Base-by-base conservation (phyloP, 2,329 filamentous ascomycete genomes). In the Thelonectria olida region DNA sequence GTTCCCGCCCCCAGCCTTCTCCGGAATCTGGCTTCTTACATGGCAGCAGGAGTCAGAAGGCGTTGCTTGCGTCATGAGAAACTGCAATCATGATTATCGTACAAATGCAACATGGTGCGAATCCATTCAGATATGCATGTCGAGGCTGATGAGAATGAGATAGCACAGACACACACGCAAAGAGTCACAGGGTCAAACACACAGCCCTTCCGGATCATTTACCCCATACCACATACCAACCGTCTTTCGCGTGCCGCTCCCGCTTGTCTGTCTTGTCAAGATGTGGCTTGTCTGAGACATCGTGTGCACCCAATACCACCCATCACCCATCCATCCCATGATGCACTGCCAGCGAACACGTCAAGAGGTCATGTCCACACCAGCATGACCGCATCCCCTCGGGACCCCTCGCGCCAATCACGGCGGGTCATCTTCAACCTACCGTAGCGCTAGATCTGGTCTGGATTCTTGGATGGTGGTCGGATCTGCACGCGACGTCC, bases 311-410 rank as follows among this genome's bases (percentile, higher is more conserved):
- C n/a, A n/a, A n/a, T n/a, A 41, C 38, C n/a, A 20, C 17, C 7
- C 25, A 27, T 27, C 20, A 25, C 22, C 20, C 42, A 25, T n/a
- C 22, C 42, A 25, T 20, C 66, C 68, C 63, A 67, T 72, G 71
- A 73, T 70, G 66, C 66, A 67, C 54, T 72, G 71, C 69, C 71
- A 73, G 69, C 71, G 66, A 72, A 73, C 67, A 71, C 68, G 63
- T 69, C 70, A 66, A 70, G 31, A 63, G 65, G 65, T 51, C 45
- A 52, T 45, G 51, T 50, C 23, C 19, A 48, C 48, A 52, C 47
- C 31, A 27, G 41, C 68, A 42, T 45, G 57, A 56, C 65, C 59
- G 58, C 57, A 48, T 41, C 42, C 58, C 34, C 8, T n/a, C n/a
- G n/a, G n/a, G n/a, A n/a, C n/a, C n/a, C n/a, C n/a, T n/a, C 15